Percentiles rank a stretch among this genome's conserved stretches.
Conservation (phyloP, 345 rosid genomes). For the Sonneratia alba region DNA sequence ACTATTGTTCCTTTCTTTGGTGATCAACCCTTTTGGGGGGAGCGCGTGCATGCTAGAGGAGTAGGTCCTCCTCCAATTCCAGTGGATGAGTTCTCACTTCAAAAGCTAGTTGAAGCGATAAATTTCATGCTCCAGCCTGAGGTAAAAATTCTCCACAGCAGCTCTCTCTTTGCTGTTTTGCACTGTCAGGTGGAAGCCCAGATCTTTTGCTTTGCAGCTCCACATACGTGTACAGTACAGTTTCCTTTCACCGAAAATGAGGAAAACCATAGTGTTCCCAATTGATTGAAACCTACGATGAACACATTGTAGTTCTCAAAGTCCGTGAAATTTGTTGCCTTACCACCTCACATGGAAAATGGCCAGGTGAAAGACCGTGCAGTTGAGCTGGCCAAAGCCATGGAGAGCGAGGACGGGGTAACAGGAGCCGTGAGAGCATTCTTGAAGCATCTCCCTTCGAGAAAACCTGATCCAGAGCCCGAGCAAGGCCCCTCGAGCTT, state of each 20-base stretch:
- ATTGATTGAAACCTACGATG: not conserved
- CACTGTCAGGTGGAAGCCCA: too few relatives aligned
- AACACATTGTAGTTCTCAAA: not conserved
- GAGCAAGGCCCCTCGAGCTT: constrained; percentile 29
- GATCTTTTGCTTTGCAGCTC: not conserved
- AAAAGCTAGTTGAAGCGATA: constrained; percentile 46
- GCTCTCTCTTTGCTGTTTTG: not conserved
- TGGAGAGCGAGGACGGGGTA: constrained; percentile 94
- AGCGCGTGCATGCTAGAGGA: constrained; percentile 73
- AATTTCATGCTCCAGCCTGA: constrained; percentile 12
- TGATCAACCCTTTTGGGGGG: constrained; percentile 99
- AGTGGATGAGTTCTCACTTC: constrained; percentile 75
- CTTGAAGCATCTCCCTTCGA: constrained; percentile 64
- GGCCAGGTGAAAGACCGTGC: constrained; percentile 72
- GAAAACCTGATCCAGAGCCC: constrained; percentile 22
- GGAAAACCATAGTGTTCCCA: not conserved
- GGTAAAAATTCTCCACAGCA: constrained; percentile 8
- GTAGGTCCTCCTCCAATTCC: constrained; percentile 93
- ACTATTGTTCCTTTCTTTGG: constrained; percentile 94
- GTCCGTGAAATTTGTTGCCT: not conserved
- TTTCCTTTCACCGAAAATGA: not conserved
- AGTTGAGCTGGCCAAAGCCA: constrained; percentile 75
- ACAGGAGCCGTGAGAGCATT: constrained; percentile 93
- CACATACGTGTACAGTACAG: too few relatives aligned
- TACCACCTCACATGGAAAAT: not conserved